These are phyloP conservation scores for Blastobotrys persicus DNA, from an alignment of 1,139 yeast species.

Conservation along the genomic window DNA sequence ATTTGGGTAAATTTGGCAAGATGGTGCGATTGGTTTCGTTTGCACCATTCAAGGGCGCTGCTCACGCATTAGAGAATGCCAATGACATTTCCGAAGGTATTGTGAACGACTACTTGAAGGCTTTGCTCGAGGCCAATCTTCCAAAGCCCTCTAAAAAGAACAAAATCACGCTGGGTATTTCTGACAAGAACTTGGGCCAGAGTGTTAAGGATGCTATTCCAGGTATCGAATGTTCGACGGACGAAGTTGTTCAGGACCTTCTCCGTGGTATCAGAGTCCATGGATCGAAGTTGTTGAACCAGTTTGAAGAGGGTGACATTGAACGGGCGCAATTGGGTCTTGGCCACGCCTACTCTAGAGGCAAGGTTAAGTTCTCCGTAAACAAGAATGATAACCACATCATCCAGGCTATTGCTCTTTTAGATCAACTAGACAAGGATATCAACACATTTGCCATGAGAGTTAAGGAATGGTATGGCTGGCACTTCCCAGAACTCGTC, in stretches of 20 bases:
- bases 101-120: conserved; percentile 87
- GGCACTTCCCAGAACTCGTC: conserved; percentile 99
- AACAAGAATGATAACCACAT: conserved; percentile 98
- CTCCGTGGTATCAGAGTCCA: conserved; percentile 92
- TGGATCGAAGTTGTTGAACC: conserved; percentile 85
- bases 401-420: conserved; percentile 95
- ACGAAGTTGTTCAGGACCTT: conserved; percentile 91
- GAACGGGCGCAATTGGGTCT: conserved; percentile 98
- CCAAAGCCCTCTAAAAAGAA: conserved; percentile 75
- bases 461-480: conserved; percentile 97
- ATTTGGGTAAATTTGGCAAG: conserved; percentile 85
- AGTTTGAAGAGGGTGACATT: conserved; percentile 89
- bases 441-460: conserved; percentile 98
- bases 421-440: conserved; percentile 96
- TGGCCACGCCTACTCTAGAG: conserved; percentile 98
- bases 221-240: conserved; percentile 82
- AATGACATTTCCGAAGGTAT: conserved; percentile 97
- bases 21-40: conserved; percentile 90
- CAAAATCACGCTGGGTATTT: conserved; percentile 71
- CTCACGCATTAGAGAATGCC: conserved; percentile 97
- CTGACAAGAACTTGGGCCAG: conserved; percentile 95
- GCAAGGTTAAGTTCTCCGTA: conserved; percentile 96
- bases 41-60: conserved; percentile 99
- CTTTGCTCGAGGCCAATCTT: conserved; percentile 82
- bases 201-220: conserved; percentile 90